phyloP scores from a whole-genome alignment of 306 rosid species.

The Cucurbita ficifolia region DNA sequence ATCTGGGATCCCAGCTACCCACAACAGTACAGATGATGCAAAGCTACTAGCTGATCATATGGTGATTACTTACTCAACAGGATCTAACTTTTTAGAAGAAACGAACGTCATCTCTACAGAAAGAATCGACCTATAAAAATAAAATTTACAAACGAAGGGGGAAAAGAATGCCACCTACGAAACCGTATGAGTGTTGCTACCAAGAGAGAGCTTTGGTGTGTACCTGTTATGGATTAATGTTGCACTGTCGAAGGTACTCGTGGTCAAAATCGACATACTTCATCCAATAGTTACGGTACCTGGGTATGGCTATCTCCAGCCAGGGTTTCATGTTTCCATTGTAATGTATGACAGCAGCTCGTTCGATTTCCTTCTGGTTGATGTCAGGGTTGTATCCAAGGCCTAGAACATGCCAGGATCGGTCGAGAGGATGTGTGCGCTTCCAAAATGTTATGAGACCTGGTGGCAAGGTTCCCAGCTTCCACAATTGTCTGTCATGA shows the following conservation, averaged over 20 bases:
- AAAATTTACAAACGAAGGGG: not conserved
- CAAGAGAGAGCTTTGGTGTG: not conserved
- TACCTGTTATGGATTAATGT: conserved; percentile 49
- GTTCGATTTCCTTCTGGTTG: conserved; percentile 10
- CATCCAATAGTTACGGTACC: conserved; percentile 63
- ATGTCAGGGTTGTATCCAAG: conserved; percentile 31
- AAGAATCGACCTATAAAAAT: not conserved
- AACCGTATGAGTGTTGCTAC: not conserved
- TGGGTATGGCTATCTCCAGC: conserved; percentile 90
- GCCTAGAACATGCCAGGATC: conserved; percentile 75
- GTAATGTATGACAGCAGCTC: conserved; percentile 76
- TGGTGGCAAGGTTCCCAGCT: conserved; percentile 90
- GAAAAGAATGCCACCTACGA: not conserved
- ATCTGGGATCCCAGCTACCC: not conserved
- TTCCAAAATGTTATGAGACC: conserved; percentile 96
- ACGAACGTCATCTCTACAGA: not conserved
- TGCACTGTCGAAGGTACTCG: conserved; percentile 68
- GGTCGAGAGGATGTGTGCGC: conserved; percentile 55
- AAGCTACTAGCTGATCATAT: not conserved
- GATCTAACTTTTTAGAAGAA: not conserved
- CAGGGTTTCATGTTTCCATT: conserved; percentile 97
- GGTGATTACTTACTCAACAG: not conserved
- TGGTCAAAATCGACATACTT: conserved; percentile 55
- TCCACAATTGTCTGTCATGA: conserved; percentile 85
- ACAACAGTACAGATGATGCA: not conserved